Conservation (phyloP, 1,284 basidiomycete genomes). For the Mycena citricolor region DNA sequence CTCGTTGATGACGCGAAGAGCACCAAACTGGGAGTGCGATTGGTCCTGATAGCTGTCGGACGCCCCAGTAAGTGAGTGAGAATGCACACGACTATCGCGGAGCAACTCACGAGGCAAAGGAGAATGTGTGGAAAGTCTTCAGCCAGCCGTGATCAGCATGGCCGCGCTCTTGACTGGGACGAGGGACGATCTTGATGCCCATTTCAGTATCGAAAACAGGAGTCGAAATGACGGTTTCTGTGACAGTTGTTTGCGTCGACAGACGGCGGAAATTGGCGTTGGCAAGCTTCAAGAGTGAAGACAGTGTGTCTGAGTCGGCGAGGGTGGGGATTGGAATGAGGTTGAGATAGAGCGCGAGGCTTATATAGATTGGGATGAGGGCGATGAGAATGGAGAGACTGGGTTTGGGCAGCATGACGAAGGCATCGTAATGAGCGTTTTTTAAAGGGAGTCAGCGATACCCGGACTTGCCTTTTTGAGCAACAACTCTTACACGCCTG, state of each 20-base stretch:
- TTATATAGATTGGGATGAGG: conserved; percentile 41
- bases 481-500: conserved; percentile 12
- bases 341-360: conserved; percentile 33
- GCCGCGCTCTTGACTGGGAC: conserved; percentile 70
- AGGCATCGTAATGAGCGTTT: conserved; percentile 14
- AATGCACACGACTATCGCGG: neutral
- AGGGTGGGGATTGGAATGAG: conserved; percentile 28
- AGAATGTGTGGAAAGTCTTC: conserved; percentile 88
- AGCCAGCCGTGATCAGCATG: conserved; percentile 88
- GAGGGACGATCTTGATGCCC: conserved; percentile 48
- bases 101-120: conserved; percentile 75
- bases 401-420: conserved; percentile 36
- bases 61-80: neutral
- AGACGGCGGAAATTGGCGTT: conserved; percentile 25
- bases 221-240: conserved; percentile 22
- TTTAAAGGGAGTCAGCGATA: conserved; percentile 3
- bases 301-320: conserved; percentile 31
- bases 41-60: conserved; percentile 60
- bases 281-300: conserved; percentile 30
- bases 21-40: conserved; percentile 56
- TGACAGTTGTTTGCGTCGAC: conserved; percentile 12
- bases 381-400: conserved; percentile 36
- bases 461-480: conserved; percentile 17
- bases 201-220: no score
- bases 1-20: conserved; percentile 84